Conservation (phyloP, 345 rosid species). For the Durio zibethinus region DNA sequence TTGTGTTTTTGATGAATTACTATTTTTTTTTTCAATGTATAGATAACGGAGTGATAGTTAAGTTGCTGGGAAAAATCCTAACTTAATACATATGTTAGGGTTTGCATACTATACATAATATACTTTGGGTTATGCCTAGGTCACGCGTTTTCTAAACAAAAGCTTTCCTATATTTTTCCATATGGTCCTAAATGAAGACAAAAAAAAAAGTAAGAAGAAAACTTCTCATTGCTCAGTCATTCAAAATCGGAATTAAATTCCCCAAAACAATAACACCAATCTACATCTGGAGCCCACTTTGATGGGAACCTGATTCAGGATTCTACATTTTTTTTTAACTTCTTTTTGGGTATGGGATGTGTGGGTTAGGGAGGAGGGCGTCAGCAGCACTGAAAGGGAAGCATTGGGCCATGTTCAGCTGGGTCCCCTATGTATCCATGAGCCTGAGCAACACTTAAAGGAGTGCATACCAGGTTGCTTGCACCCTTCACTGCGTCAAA, state of each 20-base stretch:
- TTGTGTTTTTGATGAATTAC: too few species aligned
- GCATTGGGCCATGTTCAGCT: slow-evolving; percentile 41
- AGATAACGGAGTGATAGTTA: too few species aligned
- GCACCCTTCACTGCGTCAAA: not conserved
- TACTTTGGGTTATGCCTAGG: not conserved
- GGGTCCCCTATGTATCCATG: slow-evolving; percentile 39
- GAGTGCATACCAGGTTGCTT: slow-evolving; percentile 28
- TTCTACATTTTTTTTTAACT: not conserved
- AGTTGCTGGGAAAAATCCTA: too few species aligned
- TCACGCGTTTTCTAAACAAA: not conserved
- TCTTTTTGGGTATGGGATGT: slow-evolving; percentile 27
- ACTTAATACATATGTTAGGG: too few species aligned
- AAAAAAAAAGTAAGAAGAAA: slow-evolving; percentile 14
- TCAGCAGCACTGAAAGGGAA: not conserved
- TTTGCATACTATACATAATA: not conserved
- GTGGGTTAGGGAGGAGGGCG: slow-evolving; percentile 18
- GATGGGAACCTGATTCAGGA: slow-evolving; percentile 20
- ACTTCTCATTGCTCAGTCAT: slow-evolving; percentile 19
- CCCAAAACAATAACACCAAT: slow-evolving; percentile 25
- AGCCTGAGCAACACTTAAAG: slow-evolving; percentile 26
- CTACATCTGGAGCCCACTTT: slow-evolving; percentile 19
- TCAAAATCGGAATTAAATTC: slow-evolving; percentile 19
- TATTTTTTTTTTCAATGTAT: too few species aligned
- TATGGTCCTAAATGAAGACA: slow-evolving; percentile 16
- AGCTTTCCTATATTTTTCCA: not conserved